Evolutionary conservation across 1,139 yeast genomes (phyloP).

Genomic region (Yamadazyma blattariae): DNA sequence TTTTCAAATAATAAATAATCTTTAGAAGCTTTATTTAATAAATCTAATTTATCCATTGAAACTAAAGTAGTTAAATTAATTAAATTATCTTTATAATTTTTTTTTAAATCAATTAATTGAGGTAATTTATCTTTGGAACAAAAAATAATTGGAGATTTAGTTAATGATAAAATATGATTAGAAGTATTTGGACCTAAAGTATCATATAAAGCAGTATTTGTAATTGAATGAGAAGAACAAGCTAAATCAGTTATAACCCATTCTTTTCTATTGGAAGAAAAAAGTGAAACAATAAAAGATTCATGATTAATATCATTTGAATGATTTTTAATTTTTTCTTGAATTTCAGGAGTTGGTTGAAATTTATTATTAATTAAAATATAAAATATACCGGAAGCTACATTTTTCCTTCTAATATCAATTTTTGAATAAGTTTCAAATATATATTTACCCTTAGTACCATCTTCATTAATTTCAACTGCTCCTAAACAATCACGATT

Average conservation of each 20-base stretch:
- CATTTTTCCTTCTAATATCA: conserved; percentile 38
- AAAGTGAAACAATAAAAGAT: conserved; percentile 33
- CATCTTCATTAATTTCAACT: conserved; percentile 34
- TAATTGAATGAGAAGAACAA: conserved; percentile 31
- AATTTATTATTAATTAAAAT: conserved; percentile 45
- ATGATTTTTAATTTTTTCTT: conserved; percentile 22
- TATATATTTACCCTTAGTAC: conserved; percentile 43
- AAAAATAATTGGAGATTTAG: conserved; percentile 34
- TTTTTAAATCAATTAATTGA: conserved; percentile 27
- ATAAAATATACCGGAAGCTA: conserved; percentile 66
- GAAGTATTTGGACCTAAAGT: conserved; percentile 38
- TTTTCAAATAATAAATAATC: conserved; percentile 14
- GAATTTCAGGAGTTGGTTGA: conserved; percentile 23
- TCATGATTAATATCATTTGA: conserved; percentile 13
- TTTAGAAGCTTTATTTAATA: conserved; percentile 11
- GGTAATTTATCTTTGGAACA: conserved; percentile 33
- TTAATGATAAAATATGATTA: conserved; percentile 30
- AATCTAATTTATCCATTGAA: conserved; percentile 40
- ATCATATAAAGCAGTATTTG: conserved; percentile 41
- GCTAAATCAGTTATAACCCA: conserved; percentile 41
- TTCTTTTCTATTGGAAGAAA: conserved; percentile 35
- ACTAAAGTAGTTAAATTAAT: conserved; percentile 31
- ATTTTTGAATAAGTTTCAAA: conserved; percentile 47
- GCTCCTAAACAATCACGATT: conserved; percentile 50
- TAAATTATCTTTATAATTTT: conserved; percentile 20